Evolutionary conservation across 768 basidiomycete species (phyloP).

Genomic region (Boletus sp.): DNA sequence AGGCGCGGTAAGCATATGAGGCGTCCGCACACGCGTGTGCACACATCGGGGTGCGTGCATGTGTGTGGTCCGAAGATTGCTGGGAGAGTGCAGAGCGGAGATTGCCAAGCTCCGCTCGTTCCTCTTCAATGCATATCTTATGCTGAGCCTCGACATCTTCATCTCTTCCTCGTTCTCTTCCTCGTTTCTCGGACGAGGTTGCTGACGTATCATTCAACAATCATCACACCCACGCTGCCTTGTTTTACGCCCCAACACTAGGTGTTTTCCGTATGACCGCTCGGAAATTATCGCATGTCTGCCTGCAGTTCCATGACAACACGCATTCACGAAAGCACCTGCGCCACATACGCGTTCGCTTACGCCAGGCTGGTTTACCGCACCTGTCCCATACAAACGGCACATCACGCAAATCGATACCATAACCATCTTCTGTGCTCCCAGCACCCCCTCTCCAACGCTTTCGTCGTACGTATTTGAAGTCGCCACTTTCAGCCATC

Average conservation of each 20-base stretch:
- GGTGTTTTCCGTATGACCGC: neutral
- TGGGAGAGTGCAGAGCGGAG: constrained; percentile 5
- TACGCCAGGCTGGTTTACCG: neutral
- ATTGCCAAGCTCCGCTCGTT: constrained; percentile 2
- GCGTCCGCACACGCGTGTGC: neutral
- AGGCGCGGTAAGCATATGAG: constrained; percentile 11
- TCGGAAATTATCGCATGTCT: neutral
- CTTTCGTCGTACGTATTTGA: constrained; percentile 8
- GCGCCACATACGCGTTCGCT: neutral
- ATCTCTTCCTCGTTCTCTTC: neutral
- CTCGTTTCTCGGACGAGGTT: neutral
- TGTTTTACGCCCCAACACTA: neutral
- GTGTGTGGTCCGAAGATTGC: neutral
- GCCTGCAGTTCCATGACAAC: neutral
- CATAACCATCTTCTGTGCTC: neutral
- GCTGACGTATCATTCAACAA: neutral
- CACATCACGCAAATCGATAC: neutral
- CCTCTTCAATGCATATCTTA: constrained; percentile 9
- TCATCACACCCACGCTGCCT: neutral
- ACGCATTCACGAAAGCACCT: neutral
- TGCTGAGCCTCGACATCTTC: neutral
- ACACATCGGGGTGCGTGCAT: neutral
- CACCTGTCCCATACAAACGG: neutral
- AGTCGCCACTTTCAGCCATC: neutral
- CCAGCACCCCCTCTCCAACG: neutral